Evolutionary conservation across 768 basidiomycete species (phyloP), one percentile per base, ranked within the genome.

Genomic region (Lactifluus rugatus): DNA sequence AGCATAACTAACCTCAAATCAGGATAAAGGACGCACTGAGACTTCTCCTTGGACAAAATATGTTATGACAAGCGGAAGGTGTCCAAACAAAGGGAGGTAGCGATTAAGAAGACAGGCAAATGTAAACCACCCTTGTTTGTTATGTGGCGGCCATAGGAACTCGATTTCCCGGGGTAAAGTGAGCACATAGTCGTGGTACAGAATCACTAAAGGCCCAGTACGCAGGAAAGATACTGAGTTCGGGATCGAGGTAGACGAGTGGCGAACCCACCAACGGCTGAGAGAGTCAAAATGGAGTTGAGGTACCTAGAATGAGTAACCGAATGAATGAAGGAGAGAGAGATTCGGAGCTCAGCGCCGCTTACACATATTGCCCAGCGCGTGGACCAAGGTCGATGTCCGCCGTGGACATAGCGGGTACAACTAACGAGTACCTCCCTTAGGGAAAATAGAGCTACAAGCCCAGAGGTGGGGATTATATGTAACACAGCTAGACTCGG

Each of bases 51-150:
- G 32, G 7, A 23, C 11, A 16, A 68, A 66, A 50, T 68, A 68
- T n/a, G 62, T 65, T 2, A 56, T 60, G 36, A 62, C 64, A 17
- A 69, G 48, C 1, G 64, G 66, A 10, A 68, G 62, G 32, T 65
- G 60, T 10, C 73, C 76, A 32, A 78, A 67, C 47, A 77, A 67
- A 1, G 76, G 71, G 36, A 77, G 64, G 55, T 82, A 82, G 11
- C 80, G 76, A 57, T 79, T 78, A 36, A 78, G 50, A 44, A 79
- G 73, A 65, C 80, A 81, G 63, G 74, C 72, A 19, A 71, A 70
- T 1, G 77, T 70, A 49, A 75, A 74, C n/a, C 64, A 62, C 3
- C 66, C 69, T 56, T 72, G 75, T 3, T 71, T 73, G 46, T 70
- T 68, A 32, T 51, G 41, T 3, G 58, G 58, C 54, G 66, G 66